Evolutionary conservation across 768 basidiomycete species (phyloP).

Genomic region (Mycena albidolilacea): DNA sequence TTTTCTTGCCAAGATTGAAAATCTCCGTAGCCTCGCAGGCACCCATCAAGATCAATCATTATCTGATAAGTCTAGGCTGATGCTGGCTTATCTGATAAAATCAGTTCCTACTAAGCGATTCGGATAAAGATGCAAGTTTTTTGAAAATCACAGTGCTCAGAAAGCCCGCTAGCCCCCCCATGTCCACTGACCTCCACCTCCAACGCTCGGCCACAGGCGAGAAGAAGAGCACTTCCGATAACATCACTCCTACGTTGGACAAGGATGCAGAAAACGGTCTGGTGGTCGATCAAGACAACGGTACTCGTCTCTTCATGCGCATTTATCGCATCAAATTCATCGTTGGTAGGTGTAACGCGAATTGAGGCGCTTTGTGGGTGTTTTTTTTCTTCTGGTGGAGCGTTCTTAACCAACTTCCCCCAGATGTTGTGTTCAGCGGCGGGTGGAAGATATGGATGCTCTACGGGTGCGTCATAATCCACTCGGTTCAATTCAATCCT

Average conservation of each 20-base stretch:
- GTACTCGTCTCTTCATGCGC: neutral
- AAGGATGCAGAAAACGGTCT: constrained; percentile 1
- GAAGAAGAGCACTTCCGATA: neutral
- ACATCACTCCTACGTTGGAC: neutral
- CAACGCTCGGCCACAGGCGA: neutral
- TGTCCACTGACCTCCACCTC: constrained; percentile 22
- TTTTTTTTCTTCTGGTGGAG: neutral
- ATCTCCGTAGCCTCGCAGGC: no score
- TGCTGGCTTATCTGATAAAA: no score
- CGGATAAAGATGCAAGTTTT: neutral
- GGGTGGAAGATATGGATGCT: constrained; percentile 33
- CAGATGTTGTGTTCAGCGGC: constrained; percentile 25
- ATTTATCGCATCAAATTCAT: neutral
- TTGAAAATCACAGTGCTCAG: neutral
- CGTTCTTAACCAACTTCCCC: neutral
- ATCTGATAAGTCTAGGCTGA: no score
- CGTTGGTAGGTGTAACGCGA: constrained; percentile 8
- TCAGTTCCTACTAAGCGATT: no score
- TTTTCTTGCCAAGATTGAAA: no score
- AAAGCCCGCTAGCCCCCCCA: neutral
- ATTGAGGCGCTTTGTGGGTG: constrained; percentile 41
- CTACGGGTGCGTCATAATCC: constrained; percentile 1
- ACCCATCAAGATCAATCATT: no score
- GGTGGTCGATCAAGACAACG: constrained; percentile 25
- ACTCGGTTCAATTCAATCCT: neutral